These are phyloP conservation scores for Ophiocordyceps unilateralis DNA, from an alignment of 2,329 filamentous ascomycete genomes.

Conservation along the genomic window DNA sequence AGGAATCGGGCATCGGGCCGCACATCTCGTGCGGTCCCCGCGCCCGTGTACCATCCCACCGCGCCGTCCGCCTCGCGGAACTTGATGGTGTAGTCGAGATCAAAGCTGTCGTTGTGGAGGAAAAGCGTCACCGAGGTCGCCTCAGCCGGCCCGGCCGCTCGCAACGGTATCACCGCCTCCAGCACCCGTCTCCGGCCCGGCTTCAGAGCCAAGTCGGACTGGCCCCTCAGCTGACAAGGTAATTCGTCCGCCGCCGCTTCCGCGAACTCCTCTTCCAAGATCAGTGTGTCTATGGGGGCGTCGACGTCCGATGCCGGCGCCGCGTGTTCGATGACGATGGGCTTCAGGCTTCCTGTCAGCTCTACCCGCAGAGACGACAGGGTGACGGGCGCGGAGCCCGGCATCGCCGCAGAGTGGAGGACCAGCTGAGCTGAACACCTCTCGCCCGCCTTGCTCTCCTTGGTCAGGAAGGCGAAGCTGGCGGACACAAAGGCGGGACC, in stretches of 20 bases:
- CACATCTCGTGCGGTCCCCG: slow-evolving; percentile 23
- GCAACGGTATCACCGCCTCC: slow-evolving; percentile 53
- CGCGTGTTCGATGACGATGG: slow-evolving; percentile 32
- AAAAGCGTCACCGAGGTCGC: slow-evolving; percentile 46
- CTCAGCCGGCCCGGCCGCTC: slow-evolving; percentile 64
- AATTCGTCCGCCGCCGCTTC: slow-evolving; percentile 9
- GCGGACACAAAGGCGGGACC: slow-evolving; percentile 35
- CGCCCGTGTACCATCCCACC: slow-evolving; percentile 32
- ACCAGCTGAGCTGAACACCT: slow-evolving; percentile 38
- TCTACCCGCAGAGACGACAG: slow-evolving; percentile 33
- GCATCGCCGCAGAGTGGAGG: slow-evolving; percentile 37
- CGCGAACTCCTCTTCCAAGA: slow-evolving; percentile 12
- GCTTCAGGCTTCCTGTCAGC: slow-evolving; percentile 40
- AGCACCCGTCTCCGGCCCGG: slow-evolving; percentile 54
- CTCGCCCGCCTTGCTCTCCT: slow-evolving; percentile 45
- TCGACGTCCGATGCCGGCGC: slow-evolving; percentile 2
- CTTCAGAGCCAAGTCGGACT: slow-evolving; percentile 44
- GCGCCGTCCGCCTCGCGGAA: slow-evolving; percentile 24
- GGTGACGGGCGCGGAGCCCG: slow-evolving; percentile 30
- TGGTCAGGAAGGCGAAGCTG: slow-evolving; percentile 39
- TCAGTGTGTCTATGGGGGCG: slow-evolving; percentile 7
- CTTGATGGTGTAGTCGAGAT: slow-evolving; percentile 46
- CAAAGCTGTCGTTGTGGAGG: slow-evolving; percentile 48
- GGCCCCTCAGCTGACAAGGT: slow-evolving; percentile 29
- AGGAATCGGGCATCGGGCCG: slow-evolving; percentile 37